Evolutionary conservation across 1,284 basidiomycete genomes (phyloP), one percentile per base, ranked within the genome.

Genomic region (Gomphus sp.): DNA sequence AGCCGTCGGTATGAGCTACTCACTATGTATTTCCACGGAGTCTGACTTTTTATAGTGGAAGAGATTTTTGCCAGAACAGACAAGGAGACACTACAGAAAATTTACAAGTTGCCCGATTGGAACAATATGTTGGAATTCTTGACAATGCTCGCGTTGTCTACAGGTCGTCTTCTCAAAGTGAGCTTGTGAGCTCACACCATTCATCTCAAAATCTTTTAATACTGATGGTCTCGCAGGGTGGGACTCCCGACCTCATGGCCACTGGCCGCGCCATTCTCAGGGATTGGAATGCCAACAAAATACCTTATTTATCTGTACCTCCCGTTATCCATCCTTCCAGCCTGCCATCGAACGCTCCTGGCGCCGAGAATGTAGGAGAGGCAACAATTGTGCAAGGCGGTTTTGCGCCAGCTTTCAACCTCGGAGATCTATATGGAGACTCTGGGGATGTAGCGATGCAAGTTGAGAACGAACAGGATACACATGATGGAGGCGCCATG

Each of bases 201-300:
- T 37, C 28, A 52, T 33, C 11, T 7, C 22, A 2, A 25, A 52
- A 4, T 12, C 14, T 33, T 49, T 49, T 16, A 28, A 43, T 11
- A 12, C 22, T 14, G 34, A n/a, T 54, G 37, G 45, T 39, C 4
- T 7, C 34, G 16, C 62, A 90, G 85, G 95, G 95, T 36, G 96
- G 95, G 59, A 88, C 93, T 2, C 94, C 96, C 0, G 94, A 98
- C 71, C 71, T 96, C 18, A 83, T 89, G 51, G 80, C 87, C 0
- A 82, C 92, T 0, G 93, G 94, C 0, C 84, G 91, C 34, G 85
- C 87, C 14, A 80, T 98, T n/a, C 73, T 99, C 4, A 83, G 80
- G 52, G 96, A 99, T 70, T 98, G 96, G 95, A 98, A 98, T 68
- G 84, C 91, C 63, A 93, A 98, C 67, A 94, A 93, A 68, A 98